Base-by-base conservation (phyloP, 2,329 filamentous ascomycete genomes). In the Stagonosporopsis tanaceti region DNA sequence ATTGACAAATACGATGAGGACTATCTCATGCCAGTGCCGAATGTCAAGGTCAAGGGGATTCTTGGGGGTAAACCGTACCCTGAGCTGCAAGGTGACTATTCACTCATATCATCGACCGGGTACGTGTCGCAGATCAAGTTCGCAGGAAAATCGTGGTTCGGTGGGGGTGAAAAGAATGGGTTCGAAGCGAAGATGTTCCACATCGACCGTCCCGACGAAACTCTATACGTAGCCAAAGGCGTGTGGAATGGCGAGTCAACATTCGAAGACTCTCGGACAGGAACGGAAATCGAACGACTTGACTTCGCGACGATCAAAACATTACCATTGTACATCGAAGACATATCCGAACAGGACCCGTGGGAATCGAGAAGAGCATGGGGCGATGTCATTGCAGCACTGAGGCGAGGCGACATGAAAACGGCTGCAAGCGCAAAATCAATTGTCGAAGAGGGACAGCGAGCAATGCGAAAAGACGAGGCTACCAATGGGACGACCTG, bases 281-380 rank as follows among this genome's bases (percentile, higher is more conserved):
- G 70, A 6, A 60, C 73, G 20, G 63, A 73, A 20, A 61, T 80
- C 7, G 78, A 81, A 38, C 70, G 61, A 0, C 78, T 76, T 51
- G 71, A 77, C 47, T 69, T 70, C 7, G 63, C 63, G 9, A 54
- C 65, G 2, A 60, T 67, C 38, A 41, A 53, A 11, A 66, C 64
- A n/a, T 34, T 58, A 30, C 66, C 57, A 17, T 66, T 71, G 37
- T 59, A 56, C n/a, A 67, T 68, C 17, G 58, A 66, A 11, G 69
- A 75, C 14, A 41, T 76, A 4, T 65, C 73, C 1, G 61, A 77
- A 28, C 78, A 81, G 53, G 79, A 81, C 64, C 73, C 78, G 0
- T 81, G 78, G 78, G 79, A 81, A 60, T 77, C 76, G 22, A 65
- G 78, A 15, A 77, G 70, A 59, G 79, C 79, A 5, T 82, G 80